phyloP scores from a whole-genome alignment of 306 rosid genomes.

The Casuarina equisetifolia region DNA sequence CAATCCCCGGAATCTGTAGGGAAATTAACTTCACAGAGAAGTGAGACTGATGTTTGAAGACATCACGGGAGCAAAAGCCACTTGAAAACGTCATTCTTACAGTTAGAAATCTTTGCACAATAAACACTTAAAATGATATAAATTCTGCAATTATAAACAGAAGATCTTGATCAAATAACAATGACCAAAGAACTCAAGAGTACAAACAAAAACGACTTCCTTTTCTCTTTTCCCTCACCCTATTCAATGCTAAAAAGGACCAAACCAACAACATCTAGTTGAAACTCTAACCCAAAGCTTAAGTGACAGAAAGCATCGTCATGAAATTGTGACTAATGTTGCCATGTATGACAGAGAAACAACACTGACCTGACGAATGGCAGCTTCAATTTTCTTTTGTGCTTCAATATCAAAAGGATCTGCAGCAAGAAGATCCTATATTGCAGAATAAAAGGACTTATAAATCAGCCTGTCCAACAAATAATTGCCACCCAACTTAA shows the following conservation, averaged over 20 bases:
- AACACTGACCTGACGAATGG: slow-evolving; percentile 77
- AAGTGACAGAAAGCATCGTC: not conserved
- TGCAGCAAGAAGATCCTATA: slow-evolving; percentile 87
- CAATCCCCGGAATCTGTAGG: not conserved
- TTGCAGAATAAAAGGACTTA: slow-evolving; percentile 19
- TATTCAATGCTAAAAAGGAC: not conserved
- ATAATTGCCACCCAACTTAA: not conserved
- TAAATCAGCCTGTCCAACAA: not conserved
- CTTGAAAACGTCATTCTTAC: not conserved
- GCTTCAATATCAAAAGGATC: slow-evolving; percentile 98
- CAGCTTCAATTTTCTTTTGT: slow-evolving; percentile 97
- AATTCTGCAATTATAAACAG: not conserved
- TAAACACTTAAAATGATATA: not conserved
- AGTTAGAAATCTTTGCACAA: not conserved
- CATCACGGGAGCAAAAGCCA: not conserved
- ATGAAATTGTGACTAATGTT: not conserved
- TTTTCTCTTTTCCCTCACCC: not conserved
- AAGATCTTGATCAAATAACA: not conserved
- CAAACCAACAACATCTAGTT: not conserved
- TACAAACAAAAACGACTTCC: not conserved
- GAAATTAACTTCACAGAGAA: not conserved
- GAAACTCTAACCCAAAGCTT: not conserved
- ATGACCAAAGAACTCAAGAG: not conserved
- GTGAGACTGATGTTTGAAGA: not conserved
- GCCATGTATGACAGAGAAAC: not conserved